Evolutionary conservation across 768 basidiomycete species (phyloP).

Genomic region (Trametes cinnabarina): DNA sequence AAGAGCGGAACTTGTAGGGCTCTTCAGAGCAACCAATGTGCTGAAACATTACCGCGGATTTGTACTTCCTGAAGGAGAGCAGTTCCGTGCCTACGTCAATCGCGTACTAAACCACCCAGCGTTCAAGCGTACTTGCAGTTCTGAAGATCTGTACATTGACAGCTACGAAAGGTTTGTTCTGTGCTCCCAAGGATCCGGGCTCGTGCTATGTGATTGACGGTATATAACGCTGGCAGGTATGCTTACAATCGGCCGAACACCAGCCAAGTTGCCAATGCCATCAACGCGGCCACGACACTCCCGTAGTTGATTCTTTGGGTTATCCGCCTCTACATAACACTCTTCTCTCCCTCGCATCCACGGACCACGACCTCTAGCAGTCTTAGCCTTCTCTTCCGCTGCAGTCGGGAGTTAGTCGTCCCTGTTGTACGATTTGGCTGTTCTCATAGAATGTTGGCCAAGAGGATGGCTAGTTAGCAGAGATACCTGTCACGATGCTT

Average conservation of each 20-base stretch:
- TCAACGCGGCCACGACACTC: constrained; percentile 61
- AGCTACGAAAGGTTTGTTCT: constrained; percentile 62
- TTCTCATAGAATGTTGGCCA: no score
- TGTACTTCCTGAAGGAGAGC: constrained; percentile 46
- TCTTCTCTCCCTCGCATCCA: no score
- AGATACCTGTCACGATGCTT: no score
- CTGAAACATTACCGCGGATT: constrained; percentile 69
- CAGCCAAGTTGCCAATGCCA: constrained; percentile 72
- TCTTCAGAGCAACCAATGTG: constrained; percentile 63
- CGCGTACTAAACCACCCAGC: constrained; percentile 58
- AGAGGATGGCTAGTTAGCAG: no score
- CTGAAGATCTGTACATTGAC: constrained; percentile 62
- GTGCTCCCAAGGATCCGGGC: not conserved
- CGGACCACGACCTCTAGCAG: no score
- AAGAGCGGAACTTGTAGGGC: constrained; percentile 43
- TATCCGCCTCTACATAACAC: no score
- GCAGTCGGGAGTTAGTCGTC: no score
- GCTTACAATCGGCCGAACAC: constrained; percentile 77
- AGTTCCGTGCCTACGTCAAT: constrained; percentile 51
- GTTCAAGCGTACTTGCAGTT: constrained; percentile 68
- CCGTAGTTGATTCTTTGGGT: constrained; percentile 42
- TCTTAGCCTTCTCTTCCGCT: no score
- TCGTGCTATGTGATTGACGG: not conserved
- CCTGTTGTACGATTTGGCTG: no score
- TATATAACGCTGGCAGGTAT: constrained; percentile 44